A percentile compares a stretch with the other conserved stretches of the same genome.
Conservation (phyloP, 1,284 basidiomycete genomes). For the Lentinula novae-zelandiae region DNA sequence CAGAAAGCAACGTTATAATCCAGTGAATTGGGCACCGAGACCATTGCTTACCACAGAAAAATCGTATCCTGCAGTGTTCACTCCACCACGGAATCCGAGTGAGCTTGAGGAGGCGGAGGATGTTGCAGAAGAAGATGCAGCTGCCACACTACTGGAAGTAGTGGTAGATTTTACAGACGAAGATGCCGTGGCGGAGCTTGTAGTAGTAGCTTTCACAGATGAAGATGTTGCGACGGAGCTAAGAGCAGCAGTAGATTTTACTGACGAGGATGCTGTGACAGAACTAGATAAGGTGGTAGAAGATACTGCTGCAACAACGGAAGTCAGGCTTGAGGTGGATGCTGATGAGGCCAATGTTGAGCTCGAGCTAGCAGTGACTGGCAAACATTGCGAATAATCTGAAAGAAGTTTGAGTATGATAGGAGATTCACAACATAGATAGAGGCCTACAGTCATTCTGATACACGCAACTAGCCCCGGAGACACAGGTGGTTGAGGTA, state of each 20-base stretch:
- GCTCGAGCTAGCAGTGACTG: background rate
- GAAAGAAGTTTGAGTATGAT: background rate
- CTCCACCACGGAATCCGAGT: conserved; percentile 37
- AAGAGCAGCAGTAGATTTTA: background rate
- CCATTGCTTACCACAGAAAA: conserved; percentile 20
- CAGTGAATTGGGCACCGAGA: background rate
- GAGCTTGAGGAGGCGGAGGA: background rate
- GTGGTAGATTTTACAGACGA: too few relatives aligned
- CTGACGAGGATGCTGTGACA: background rate
- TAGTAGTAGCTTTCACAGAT: background rate
- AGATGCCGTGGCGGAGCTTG: too few relatives aligned
- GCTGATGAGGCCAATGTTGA: background rate
- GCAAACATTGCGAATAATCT: background rate
- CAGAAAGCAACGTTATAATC: background rate
- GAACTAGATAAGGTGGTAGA: conserved; percentile 23
- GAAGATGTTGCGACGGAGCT: background rate
- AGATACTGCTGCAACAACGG: background rate
- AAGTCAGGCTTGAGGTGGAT: background rate
- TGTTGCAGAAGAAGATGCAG: too few relatives aligned
- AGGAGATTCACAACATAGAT: background rate
- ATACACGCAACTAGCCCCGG: background rate
- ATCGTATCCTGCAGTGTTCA: conserved; percentile 36
- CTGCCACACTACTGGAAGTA: too few relatives aligned
- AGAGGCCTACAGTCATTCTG: background rate
- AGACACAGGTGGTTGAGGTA: background rate